Evolutionary conservation across 306 rosid genomes (phyloP).

Genomic region (Quercus parvula): DNA sequence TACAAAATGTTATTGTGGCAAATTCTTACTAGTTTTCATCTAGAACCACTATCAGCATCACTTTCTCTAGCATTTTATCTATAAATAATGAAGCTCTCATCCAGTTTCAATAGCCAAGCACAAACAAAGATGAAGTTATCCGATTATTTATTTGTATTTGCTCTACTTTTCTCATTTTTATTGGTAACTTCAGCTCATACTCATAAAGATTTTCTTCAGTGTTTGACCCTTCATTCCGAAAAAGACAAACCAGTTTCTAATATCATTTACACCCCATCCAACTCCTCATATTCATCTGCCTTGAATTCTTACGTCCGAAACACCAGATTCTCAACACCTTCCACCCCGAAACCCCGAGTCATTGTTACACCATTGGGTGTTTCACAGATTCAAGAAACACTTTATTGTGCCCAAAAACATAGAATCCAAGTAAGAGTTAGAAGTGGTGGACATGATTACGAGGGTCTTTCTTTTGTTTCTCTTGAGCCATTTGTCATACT

Average conservation of each 20-base stretch:
- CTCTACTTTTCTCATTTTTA: not conserved
- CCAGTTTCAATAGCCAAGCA: not conserved
- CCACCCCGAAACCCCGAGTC: conserved; percentile 8
- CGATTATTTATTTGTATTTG: not conserved
- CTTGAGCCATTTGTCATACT: not conserved
- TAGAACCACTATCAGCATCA: no score
- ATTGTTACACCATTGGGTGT: conserved; percentile 10
- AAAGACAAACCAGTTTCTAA: not conserved
- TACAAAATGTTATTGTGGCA: no score
- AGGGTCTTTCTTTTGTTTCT: conserved; percentile 28
- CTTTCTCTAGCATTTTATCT: no score
- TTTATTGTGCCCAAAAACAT: not conserved
- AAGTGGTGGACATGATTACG: conserved; percentile 27
- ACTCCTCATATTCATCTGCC: not conserved
- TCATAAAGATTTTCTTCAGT: conserved; percentile 17
- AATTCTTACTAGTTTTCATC: no score
- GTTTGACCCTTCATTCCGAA: not conserved
- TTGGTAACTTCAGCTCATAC: conserved; percentile 10
- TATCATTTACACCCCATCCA: not conserved
- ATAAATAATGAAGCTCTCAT: not conserved
- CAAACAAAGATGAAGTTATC: conserved; percentile 5
- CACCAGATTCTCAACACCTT: not conserved
- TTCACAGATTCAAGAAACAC: conserved; percentile 8
- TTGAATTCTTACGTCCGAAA: conserved; percentile 7
- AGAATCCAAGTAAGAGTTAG: conserved; percentile 3